phyloP scores from a whole-genome alignment of 192 early-diverging fungal genomes.

The Umbelopsis sp. region DNA sequence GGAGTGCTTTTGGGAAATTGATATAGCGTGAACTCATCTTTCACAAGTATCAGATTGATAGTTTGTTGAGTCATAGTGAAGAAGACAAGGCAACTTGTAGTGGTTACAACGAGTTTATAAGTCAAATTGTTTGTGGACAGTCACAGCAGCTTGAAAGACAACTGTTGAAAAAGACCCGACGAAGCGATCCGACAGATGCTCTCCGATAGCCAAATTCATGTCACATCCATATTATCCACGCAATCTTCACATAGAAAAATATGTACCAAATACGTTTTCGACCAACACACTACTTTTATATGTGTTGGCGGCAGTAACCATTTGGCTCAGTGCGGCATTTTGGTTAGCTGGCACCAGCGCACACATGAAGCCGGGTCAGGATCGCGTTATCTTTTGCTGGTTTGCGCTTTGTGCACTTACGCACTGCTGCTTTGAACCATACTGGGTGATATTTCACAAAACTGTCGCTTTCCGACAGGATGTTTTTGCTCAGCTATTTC shows the following conservation, averaged over 20 bases:
- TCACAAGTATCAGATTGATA: slow-evolving; percentile 22
- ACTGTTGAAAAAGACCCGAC: too few species aligned
- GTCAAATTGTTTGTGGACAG: too few species aligned
- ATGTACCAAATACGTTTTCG: slow-evolving; percentile 46
- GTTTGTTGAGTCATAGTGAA: slow-evolving; percentile 1
- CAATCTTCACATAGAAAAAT: slow-evolving; percentile 39
- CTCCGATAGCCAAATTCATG: neutral
- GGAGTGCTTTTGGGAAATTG: slow-evolving; percentile 23
- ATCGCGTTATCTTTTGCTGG: slow-evolving; percentile 71
- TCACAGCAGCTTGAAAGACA: too few species aligned
- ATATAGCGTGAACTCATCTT: slow-evolving; percentile 28
- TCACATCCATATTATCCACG: slow-evolving; percentile 52
- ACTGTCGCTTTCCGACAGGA: slow-evolving; percentile 59
- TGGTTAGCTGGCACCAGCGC: neutral
- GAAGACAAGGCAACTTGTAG: too few species aligned
- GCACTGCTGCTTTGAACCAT: slow-evolving; percentile 85
- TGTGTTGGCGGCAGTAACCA: neutral
- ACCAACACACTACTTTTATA: slow-evolving; percentile 33
- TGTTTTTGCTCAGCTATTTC: slow-evolving; percentile 81
- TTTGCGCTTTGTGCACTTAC: slow-evolving; percentile 81
- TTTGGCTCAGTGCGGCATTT: neutral
- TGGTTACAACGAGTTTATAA: too few species aligned
- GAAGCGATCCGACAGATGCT: too few species aligned
- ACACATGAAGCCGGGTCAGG: slow-evolving; percentile 6
- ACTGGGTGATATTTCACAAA: slow-evolving; percentile 73